Conservation (phyloP, 1,139 yeast genomes). For the Candida sanyaensis region DNA sequence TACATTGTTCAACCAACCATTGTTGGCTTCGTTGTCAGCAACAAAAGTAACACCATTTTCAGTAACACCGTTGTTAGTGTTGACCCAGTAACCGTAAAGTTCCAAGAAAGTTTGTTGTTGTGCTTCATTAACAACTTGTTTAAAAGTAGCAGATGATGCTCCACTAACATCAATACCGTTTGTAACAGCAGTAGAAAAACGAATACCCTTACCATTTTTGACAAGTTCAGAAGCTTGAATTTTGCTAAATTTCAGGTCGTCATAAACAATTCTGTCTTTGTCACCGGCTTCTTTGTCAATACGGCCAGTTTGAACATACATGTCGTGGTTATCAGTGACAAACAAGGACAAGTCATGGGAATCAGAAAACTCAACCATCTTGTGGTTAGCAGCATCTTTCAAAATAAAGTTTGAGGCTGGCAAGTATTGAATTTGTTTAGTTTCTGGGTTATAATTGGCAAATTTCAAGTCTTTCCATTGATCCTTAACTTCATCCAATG, state of each 20-base stretch:
- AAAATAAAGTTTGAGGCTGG: slow-evolving; percentile 4
- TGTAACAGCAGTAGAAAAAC: not conserved
- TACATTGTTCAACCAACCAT: not conserved
- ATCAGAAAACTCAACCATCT: slow-evolving; percentile 5
- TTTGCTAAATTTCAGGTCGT: not conserved
- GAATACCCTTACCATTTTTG: not conserved
- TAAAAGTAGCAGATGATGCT: too few relatives aligned
- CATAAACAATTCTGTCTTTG: not conserved
- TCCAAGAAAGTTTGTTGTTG: not conserved
- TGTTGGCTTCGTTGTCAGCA: not conserved
- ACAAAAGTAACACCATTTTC: not conserved
- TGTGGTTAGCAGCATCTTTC: slow-evolving; percentile 7
- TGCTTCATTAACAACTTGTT: not conserved
- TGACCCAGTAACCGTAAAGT: not conserved
- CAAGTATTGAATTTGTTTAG: slow-evolving; percentile 2
- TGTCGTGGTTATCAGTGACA: slow-evolving; percentile 8
- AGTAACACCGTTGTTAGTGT: too few relatives aligned
- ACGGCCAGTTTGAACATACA: slow-evolving; percentile 7
- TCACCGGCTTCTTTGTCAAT: not conserved
- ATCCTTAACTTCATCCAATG: not conserved
- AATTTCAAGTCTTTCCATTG: slow-evolving; percentile 6
- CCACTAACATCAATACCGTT: not conserved
- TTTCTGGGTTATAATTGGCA: slow-evolving; percentile 5
- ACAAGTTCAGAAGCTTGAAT: slow-evolving; percentile 3
- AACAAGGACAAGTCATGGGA: not conserved